Evolutionary conservation across 192 early-diverging fungal genomes (phyloP).

Genomic region (Coemansia furcata): DNA sequence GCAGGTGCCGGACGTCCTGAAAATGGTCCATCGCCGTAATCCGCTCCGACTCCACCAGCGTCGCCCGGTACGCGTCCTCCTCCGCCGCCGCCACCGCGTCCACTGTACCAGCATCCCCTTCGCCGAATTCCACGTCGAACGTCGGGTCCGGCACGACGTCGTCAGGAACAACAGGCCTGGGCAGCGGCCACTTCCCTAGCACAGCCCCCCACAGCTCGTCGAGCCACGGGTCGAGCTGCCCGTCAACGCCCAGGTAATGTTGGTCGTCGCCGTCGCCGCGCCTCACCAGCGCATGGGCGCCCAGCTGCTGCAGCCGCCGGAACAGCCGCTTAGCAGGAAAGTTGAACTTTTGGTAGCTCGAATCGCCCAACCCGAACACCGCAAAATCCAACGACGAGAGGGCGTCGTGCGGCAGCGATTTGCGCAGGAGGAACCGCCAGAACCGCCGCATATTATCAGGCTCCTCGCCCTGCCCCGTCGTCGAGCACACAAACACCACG

Average conservation of each 20-base stretch:
- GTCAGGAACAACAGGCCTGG: conserved; percentile 21
- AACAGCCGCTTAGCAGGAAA: conserved; percentile 90
- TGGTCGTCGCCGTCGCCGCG: conserved; percentile 95
- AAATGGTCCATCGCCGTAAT: conserved; percentile 79
- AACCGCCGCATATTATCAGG: conserved; percentile 92
- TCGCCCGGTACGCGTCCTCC: neutral
- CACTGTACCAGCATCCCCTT: no score
- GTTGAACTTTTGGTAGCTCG: conserved; percentile 91
- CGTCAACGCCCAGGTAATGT: conserved; percentile 90
- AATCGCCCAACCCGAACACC: conserved; percentile 96
- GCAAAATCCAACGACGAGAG: conserved; percentile 70
- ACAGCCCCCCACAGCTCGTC: conserved; percentile 69
- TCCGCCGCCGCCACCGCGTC: no score
- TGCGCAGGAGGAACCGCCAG: conserved; percentile 89
- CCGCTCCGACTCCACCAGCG: conserved; percentile 58
- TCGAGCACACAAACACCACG: conserved; percentile 82
- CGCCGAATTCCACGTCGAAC: conserved; percentile 6
- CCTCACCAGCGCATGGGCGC: conserved; percentile 64
- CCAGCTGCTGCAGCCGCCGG: conserved; percentile 81
- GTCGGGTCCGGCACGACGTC: conserved; percentile 21
- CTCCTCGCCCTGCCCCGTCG: conserved; percentile 90
- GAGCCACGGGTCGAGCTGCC: conserved; percentile 88
- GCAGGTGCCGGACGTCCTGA: conserved; percentile 90
- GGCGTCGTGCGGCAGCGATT: conserved; percentile 65
- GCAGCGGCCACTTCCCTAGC: conserved; percentile 61